A percentile compares a stretch with the other conserved stretches of the same genome.
Conservation (phyloP, 2,329 filamentous ascomycete species). For the Byssochlamys sp. region DNA sequence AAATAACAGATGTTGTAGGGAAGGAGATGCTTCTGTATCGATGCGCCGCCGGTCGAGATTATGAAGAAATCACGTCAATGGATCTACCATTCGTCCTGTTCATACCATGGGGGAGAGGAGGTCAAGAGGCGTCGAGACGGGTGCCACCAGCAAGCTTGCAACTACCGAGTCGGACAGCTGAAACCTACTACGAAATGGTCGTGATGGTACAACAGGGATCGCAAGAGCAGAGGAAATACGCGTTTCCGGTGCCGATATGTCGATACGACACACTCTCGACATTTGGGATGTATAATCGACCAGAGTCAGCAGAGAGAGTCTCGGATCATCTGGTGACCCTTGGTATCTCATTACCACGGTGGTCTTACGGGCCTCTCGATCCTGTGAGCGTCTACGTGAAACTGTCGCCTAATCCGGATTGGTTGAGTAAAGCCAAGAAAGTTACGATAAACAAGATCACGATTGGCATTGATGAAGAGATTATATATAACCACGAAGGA, state of each 20-base stretch:
- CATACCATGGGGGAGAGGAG: slow-evolving; percentile 85
- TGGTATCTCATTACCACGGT: slow-evolving; percentile 81
- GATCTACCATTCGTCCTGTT: slow-evolving; percentile 95
- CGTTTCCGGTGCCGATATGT: slow-evolving; percentile 80
- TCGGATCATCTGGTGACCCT: slow-evolving; percentile 85
- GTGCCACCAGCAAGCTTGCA: slow-evolving; percentile 89
- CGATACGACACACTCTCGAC: slow-evolving; percentile 95
- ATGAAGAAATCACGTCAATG: slow-evolving; percentile 86
- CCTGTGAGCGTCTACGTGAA: slow-evolving; percentile 95
- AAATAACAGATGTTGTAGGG: slow-evolving; percentile 83
- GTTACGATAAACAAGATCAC: slow-evolving; percentile 93
- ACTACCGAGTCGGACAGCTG: slow-evolving; percentile 82
- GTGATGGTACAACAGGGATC: slow-evolving; percentile 90
- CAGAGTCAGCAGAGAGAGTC: slow-evolving; percentile 74
- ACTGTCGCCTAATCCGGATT: slow-evolving; percentile 81
- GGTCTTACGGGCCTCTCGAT: slow-evolving; percentile 92
- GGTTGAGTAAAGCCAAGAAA: slow-evolving; percentile 78
- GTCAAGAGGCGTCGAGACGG: slow-evolving; percentile 77
- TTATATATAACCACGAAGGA: slow-evolving; percentile 96
- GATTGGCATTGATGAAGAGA: slow-evolving; percentile 88
- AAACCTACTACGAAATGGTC: slow-evolving; percentile 93
- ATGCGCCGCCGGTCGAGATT: slow-evolving; percentile 71
- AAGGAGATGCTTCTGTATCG: slow-evolving; percentile 90
- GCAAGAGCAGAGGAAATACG: slow-evolving; percentile 76
- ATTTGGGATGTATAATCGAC: slow-evolving; percentile 98